Percentiles rank a stretch among this genome's conserved stretches.
Evolutionary conservation across 306 rosid genomes (phyloP).

Genomic region (Quercus glauca): DNA sequence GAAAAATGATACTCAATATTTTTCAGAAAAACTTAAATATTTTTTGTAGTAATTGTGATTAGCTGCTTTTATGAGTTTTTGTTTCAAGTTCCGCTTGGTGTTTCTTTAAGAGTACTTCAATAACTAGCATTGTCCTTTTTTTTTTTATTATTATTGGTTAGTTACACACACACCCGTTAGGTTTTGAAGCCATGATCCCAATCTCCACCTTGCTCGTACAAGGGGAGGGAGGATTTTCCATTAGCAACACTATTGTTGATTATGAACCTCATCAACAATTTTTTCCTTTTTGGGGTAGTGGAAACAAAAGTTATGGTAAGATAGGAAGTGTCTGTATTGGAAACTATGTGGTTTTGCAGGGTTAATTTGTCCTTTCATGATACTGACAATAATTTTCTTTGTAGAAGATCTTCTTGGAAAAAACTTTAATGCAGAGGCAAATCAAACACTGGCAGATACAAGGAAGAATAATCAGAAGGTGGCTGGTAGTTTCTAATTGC

Average conservation of each 20-base stretch:
- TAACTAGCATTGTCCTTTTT: background rate
- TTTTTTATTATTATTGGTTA: no score
- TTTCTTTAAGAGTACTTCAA: background rate
- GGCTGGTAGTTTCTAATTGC: slow-evolving; percentile 67
- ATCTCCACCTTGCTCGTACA: no score
- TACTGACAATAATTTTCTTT: slow-evolving; percentile 9
- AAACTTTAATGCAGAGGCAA: slow-evolving; percentile 31
- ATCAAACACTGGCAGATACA: slow-evolving; percentile 28
- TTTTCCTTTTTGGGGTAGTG: background rate
- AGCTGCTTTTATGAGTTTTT: background rate
- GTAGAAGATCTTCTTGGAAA: slow-evolving; percentile 47
- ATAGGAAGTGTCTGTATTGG: background rate
- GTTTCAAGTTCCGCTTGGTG: background rate
- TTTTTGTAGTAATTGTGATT: background rate
- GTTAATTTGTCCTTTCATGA: background rate
- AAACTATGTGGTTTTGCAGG: background rate
- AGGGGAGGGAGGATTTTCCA: background rate
- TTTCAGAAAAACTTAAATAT: no score
- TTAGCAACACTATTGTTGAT: background rate
- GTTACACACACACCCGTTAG: no score
- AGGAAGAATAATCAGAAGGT: slow-evolving; percentile 75
- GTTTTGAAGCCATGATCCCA: no score
- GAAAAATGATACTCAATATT: no score
- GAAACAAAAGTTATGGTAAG: background rate
- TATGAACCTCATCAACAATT: background rate